These are phyloP conservation scores for Nissolia schottii DNA, from an alignment of 306 rosid genomes.

Conservation along the genomic window DNA sequence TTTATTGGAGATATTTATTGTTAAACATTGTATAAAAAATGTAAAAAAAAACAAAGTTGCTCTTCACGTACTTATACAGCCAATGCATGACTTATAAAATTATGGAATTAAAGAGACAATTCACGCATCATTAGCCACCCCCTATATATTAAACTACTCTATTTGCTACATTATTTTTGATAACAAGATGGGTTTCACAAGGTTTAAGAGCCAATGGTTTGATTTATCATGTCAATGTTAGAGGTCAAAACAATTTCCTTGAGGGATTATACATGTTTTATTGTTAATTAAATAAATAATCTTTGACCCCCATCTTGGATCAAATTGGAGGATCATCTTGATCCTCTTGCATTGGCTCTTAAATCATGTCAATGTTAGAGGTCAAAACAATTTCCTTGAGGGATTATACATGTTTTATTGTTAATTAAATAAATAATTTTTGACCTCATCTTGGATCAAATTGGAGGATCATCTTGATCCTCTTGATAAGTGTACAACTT, in stretches of 20 bases:
- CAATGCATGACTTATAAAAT: neutral
- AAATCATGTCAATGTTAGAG: neutral
- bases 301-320: neutral
- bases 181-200: neutral
- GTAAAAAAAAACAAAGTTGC: neutral
- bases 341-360: no score
- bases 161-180: neutral
- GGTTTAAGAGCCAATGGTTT: neutral
- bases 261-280: neutral
- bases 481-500: neutral
- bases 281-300: neutral
- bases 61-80: neutral
- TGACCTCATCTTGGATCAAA: neutral
- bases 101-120: neutral
- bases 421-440: neutral
- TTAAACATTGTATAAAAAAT: no score
- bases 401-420: neutral
- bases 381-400: neutral
- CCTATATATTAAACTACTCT: neutral
- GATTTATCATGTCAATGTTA: neutral
- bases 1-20: neutral
- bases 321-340: neutral
- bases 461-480: neutral
- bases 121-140: neutral
- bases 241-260: neutral